These are phyloP conservation scores for Diddensiella caesifluorescens DNA, from an alignment of 805 yeast species.

Conservation along the genomic window DNA sequence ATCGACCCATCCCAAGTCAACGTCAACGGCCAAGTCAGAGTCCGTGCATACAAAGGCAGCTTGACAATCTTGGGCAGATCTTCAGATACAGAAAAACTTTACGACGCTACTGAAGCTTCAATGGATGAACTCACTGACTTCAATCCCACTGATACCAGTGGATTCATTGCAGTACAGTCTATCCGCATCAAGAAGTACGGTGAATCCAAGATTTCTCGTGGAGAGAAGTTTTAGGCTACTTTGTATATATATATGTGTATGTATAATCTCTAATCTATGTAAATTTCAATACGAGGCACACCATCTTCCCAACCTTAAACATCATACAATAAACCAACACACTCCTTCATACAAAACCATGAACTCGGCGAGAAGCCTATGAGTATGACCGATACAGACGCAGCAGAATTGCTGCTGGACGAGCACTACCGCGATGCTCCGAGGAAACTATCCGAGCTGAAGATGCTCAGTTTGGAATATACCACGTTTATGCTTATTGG, in stretches of 20 bases:
- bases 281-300: no score
- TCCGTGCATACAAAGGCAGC: slow-evolving; percentile 88
- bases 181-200: slow-evolving; percentile 98
- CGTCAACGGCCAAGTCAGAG: slow-evolving; percentile 95
- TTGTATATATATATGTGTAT: slow-evolving; percentile 2
- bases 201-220: slow-evolving; percentile 83
- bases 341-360: no score
- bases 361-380: no score
- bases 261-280: not conserved
- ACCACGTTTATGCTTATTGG: slow-evolving; percentile 65
- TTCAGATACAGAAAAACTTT: slow-evolving; percentile 90
- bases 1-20: slow-evolving; percentile 91
- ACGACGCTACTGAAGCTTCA: slow-evolving; percentile 96
- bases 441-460: not conserved
- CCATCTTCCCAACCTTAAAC: not conserved
- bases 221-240: slow-evolving; percentile 37
- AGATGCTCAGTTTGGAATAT: slow-evolving; percentile 33
- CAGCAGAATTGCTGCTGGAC: slow-evolving; percentile 1
- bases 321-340: no score
- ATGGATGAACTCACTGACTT: slow-evolving; percentile 99
- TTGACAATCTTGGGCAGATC: slow-evolving; percentile 85
- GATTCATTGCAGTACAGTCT: slow-evolving; percentile 96
- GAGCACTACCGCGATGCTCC: not conserved
- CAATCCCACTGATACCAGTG: slow-evolving; percentile 94
- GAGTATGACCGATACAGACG: not conserved